Percentiles rank a stretch among this genome's conserved stretches.
phyloP scores from a whole-genome alignment of 768 basidiomycete genomes.

The Pulveroboletus sp. region DNA sequence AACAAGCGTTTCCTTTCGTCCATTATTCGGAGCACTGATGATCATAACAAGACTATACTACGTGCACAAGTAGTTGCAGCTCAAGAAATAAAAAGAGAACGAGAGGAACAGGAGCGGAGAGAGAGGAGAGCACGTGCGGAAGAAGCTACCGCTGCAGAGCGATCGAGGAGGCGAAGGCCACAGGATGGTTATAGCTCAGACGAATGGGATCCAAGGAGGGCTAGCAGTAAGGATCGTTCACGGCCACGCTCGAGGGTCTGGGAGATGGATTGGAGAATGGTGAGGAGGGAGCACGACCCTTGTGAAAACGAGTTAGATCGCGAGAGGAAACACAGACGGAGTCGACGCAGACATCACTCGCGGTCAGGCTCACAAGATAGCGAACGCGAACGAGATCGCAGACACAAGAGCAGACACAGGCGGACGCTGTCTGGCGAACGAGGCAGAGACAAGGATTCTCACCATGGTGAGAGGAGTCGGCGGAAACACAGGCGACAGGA shows the following conservation, averaged over 20 bases:
- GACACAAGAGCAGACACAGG: conserved; percentile 20
- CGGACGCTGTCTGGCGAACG: conserved; percentile 16
- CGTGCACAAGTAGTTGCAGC: conserved; percentile 69
- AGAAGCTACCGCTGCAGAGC: conserved; percentile 70
- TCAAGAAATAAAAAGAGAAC: conserved; percentile 63
- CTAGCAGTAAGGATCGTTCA: conserved; percentile 36
- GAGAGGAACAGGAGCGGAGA: conserved; percentile 58
- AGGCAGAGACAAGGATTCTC: conserved; percentile 9
- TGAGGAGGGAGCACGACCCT: conserved; percentile 39
- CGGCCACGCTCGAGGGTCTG: conserved; percentile 41
- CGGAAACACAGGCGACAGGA: conserved; percentile 27
- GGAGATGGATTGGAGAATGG: conserved; percentile 42
- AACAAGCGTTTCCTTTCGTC: conserved; percentile 80
- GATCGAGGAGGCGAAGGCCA: conserved; percentile 38
- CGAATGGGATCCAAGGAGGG: conserved; percentile 36
- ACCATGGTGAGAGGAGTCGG: conserved; percentile 13
- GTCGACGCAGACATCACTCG: conserved; percentile 25
- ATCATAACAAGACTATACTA: conserved; percentile 86
- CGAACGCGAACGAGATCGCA: conserved; percentile 18
- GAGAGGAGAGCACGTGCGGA: conserved; percentile 65
- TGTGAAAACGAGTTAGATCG: conserved; percentile 30
- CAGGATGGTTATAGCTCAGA: conserved; percentile 27
- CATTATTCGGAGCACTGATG: conserved; percentile 91
- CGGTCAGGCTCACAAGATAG: conserved; percentile 26
- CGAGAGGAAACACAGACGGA: conserved; percentile 17